Base-by-base conservation (phyloP, 2,329 filamentous ascomycete species). In the Zasmidium cellare region DNA sequence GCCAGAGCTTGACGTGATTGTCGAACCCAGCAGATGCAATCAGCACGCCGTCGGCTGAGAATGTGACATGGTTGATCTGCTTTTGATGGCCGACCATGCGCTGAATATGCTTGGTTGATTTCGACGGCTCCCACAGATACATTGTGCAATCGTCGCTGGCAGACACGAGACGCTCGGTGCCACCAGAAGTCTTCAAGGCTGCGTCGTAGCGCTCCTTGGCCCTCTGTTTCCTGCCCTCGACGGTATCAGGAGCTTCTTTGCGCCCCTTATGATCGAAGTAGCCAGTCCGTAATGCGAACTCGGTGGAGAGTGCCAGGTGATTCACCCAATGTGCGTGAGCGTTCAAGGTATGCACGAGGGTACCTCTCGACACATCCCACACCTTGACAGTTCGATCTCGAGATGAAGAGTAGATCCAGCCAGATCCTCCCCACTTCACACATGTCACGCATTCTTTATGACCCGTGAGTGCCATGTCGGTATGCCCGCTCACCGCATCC, bases 61-160 rank as follows among this genome's bases (percentile, higher is more conserved):
- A 97, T 0, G 88, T 89, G 49, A 97, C 92, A 72, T 97, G 90
- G 74, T 97, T 97, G 66, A 97, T 92, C 71, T 93, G 90, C 77
- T 97, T 97, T 73, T 97, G 91, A 70, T 99, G 94, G 1, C 94
- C 94, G n/a, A 91, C 77, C 76, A 97, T 84, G 31, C 92, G 83
- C n/a, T 90, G 89, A 2, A 97, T 80, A 0, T 93, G 92, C 73
- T 97, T 97, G 7, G 82, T 90, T 3, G 88, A 87, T 46, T 80
- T 82, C 9, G 87, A 81, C 0, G 92, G 92, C 59, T 96, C 90
- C 93, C 93, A 99, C 7, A 99, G 82, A 72, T 92, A 96, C 84
- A 99, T 93, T 5, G 92, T 96, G 74, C 92, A 96, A 74, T 99
- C 94, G 71, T 97, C 94, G 65, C 89, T 93, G 2, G 93, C 94